Evolutionary conservation across 2,329 filamentous ascomycete species (phyloP).

Genomic region (Xylariales sp.): DNA sequence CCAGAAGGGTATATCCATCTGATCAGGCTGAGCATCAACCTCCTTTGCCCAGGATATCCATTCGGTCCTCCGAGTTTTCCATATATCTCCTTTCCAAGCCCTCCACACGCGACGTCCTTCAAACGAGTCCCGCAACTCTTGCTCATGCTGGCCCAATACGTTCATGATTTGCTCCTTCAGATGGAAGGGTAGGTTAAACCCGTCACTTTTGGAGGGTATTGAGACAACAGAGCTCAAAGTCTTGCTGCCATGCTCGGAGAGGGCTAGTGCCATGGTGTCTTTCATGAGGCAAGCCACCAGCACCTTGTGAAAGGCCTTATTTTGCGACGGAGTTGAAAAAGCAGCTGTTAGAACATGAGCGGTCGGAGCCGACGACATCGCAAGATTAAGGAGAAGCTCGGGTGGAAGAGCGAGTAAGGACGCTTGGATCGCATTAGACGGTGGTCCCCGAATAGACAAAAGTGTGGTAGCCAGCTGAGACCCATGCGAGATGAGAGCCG

Average conservation of each 20-base stretch:
- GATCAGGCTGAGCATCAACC: constrained; percentile 32
- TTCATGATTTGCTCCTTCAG: constrained; percentile 52
- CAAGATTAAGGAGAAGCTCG: constrained; percentile 58
- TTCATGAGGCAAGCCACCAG: constrained; percentile 45
- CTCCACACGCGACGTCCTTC: constrained; percentile 53
- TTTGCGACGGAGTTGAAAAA: constrained; percentile 41
- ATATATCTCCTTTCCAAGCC: constrained; percentile 53
- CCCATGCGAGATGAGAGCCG: constrained; percentile 60
- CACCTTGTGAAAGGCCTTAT: constrained; percentile 51
- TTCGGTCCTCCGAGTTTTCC: constrained; percentile 47
- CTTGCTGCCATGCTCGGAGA: constrained; percentile 46
- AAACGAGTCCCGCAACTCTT: constrained; percentile 46
- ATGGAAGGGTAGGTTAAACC: constrained; percentile 49
- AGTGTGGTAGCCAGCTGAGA: constrained; percentile 78
- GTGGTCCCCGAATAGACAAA: constrained; percentile 65
- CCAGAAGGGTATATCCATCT: constrained; percentile 30
- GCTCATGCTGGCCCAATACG: constrained; percentile 42
- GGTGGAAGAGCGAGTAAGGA: constrained; percentile 58
- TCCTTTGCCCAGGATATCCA: constrained; percentile 57
- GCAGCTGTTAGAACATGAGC: constrained; percentile 47
- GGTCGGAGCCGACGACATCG: constrained; percentile 49
- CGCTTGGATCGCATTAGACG: constrained; percentile 68
- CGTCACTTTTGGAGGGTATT: constrained; percentile 44
- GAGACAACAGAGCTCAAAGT: constrained; percentile 45
- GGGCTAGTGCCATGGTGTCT: constrained; percentile 40